Percentiles rank a stretch among this genome's conserved stretches.
Conservation (phyloP, 75 land plant species). For the Gnetum montanum region DNA sequence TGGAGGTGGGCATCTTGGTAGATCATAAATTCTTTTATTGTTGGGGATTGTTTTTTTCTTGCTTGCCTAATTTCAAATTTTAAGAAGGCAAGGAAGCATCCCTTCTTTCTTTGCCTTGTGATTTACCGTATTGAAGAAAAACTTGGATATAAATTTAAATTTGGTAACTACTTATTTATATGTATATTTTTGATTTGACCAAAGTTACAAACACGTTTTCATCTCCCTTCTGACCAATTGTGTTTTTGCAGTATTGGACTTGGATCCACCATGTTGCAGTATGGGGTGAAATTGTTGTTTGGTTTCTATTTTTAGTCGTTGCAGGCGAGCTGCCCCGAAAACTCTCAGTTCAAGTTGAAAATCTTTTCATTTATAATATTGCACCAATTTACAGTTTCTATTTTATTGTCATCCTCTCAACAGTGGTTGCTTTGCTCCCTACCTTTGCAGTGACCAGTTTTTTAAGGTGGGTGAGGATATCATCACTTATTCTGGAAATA, state of each 20-base stretch:
- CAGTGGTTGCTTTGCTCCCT: slow-evolving; percentile 24
- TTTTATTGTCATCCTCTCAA: slow-evolving; percentile 20
- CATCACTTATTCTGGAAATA: background rate
- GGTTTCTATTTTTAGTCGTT: slow-evolving; percentile 27
- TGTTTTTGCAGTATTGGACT: slow-evolving; percentile 25
- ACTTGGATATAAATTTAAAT: too few relatives aligned
- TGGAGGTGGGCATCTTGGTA: too few relatives aligned
- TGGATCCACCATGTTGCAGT: slow-evolving; percentile 36
- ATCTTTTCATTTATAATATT: slow-evolving; percentile 16
- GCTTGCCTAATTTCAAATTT: too few relatives aligned
- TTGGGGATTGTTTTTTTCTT: too few relatives aligned
- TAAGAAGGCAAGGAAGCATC: too few relatives aligned
- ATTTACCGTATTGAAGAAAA: too few relatives aligned
- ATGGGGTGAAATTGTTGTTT: slow-evolving; percentile 29
- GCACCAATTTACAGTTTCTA: slow-evolving; percentile 27
- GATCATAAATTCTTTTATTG: too few relatives aligned
- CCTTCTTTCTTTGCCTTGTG: too few relatives aligned
- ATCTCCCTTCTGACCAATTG: too few relatives aligned
- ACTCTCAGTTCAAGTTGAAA: slow-evolving; percentile 10
- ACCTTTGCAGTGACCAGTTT: slow-evolving; percentile 16
- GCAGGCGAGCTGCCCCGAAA: slow-evolving; percentile 20
- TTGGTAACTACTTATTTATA: too few relatives aligned
- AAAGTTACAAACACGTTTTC: too few relatives aligned
- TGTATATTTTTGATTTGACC: too few relatives aligned
- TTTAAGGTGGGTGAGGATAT: slow-evolving; percentile 2